Conservation (phyloP, 2,329 filamentous ascomycete species). For the Diaporthe capsici region DNA sequence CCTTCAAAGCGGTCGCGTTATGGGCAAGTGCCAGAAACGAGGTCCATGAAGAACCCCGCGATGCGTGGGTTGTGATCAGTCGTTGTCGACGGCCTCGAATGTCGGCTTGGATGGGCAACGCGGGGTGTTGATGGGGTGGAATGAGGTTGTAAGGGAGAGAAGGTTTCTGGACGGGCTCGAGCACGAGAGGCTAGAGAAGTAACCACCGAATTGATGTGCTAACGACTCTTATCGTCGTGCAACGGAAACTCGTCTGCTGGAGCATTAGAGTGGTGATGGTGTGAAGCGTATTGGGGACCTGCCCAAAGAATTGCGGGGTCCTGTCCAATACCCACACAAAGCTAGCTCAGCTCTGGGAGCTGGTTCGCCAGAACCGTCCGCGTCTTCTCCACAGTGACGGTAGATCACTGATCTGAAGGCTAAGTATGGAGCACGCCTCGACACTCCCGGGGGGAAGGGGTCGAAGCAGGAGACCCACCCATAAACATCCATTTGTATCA, state of each 20-base stretch:
- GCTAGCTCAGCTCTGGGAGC: constrained; percentile 34
- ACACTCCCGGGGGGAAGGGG: constrained; percentile 16
- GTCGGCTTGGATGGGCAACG: constrained; percentile 18
- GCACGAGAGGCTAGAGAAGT: constrained; percentile 32
- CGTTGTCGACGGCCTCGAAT: constrained; percentile 8
- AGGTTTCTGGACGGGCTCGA: constrained; percentile 9
- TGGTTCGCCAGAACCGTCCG: constrained; percentile 28
- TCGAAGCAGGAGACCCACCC: constrained; percentile 14
- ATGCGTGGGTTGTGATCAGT: constrained; percentile 41
- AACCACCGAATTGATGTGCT: constrained; percentile 34
- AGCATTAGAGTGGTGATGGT: constrained; percentile 37
- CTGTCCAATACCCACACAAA: constrained; percentile 31
- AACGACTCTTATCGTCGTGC: constrained; percentile 38
- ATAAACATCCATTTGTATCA: constrained; percentile 14
- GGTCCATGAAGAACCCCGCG: constrained; percentile 54
- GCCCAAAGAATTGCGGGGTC: constrained; percentile 35
- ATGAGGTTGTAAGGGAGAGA: constrained; percentile 26
- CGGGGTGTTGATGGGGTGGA: constrained; percentile 10
- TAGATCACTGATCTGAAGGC: constrained; percentile 31
- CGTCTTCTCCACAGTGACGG: constrained; percentile 35
- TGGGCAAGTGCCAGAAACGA: constrained; percentile 55
- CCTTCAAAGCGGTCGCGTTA: constrained; percentile 74
- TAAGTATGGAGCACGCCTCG: constrained; percentile 16
- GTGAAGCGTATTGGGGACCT: constrained; percentile 31
- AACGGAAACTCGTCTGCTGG: constrained; percentile 30